Evolutionary conservation across 2,329 filamentous ascomycete genomes (phyloP), one percentile per base, ranked within the genome.

Genomic region (Ascochyta lentis): DNA sequence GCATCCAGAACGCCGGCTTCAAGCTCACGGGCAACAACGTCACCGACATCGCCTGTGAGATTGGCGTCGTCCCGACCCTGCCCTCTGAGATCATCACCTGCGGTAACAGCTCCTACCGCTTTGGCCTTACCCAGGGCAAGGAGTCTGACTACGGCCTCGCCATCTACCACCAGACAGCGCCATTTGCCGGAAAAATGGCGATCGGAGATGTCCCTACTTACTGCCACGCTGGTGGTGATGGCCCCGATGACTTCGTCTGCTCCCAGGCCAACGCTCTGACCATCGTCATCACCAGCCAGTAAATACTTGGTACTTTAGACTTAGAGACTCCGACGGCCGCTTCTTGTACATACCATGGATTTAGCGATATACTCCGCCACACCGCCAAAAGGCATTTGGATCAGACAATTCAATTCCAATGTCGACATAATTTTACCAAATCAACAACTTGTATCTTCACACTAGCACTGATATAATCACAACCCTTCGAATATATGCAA

Each of bases 201-300:
- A 39, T 45, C 9, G 64, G 52, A 10, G 42, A 42, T 16, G 57
- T 62, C 4, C 55, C 62, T 7, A 62, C 60, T 2, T 63, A 65
- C 53, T 69, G 65, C 58, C 62, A 35, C 13, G 62, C 66, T 44
- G 66, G 62, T n/a, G 62, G 64, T 4, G 55, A 62, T 26, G 62
- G 58, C 3, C 39, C 49, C 2, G 24, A 64, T 8, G 66, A 69
- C 56, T 63, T 59, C 9, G 46, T 65, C 24, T 68, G 64, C 56
- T 10, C 40, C 19, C 64, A 67, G 63, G 23, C 50, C 26, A 16
- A n/a, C 15, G 16, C 8, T 7, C 12, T 51, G 13, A 64, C 62
- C 23, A 53, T 65, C 44, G 58, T 63, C 26, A 61, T 67, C 38
- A 41, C 43, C 13, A n/a, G 31, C 23, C 35, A 41, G 46, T 45